These are phyloP conservation scores for Solanum tarapatanum DNA, from an alignment of 257 asterid genomes.

Conservation along the genomic window DNA sequence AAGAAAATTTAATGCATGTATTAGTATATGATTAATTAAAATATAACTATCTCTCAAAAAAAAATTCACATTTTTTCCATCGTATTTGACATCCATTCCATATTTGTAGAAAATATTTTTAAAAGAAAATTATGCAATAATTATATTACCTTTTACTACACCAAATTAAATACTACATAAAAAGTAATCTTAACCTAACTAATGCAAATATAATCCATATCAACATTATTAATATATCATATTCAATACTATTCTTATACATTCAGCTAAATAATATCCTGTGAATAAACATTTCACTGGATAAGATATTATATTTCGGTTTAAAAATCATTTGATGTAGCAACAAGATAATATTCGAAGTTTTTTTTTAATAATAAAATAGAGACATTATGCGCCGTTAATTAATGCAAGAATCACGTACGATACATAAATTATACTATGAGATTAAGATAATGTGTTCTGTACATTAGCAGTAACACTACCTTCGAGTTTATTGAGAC, in stretches of 20 bases:
- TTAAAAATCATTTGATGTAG: not conserved
- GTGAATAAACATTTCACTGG: not conserved
- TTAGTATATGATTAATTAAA: no score
- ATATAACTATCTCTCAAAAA: no score
- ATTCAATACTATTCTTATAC: no score
- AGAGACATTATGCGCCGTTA: not conserved
- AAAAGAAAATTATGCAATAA: no score
- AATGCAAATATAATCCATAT: no score
- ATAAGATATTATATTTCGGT: no score
- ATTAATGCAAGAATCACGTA: not conserved
- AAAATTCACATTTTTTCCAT: no score
- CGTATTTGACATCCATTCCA: no score
- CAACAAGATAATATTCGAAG: not conserved
- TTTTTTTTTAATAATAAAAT: not conserved
- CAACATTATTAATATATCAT: not conserved
- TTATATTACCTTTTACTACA: no score
- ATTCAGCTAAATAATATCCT: rapidly evolving
- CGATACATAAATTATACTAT: not conserved
- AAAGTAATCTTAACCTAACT: not conserved
- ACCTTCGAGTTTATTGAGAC: not conserved
- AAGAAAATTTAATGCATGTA: no score
- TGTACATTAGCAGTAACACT: not conserved
- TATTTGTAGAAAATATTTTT: not conserved
- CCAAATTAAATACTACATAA: not conserved
- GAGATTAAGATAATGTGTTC: not conserved